Percentiles rank a stretch among this genome's conserved stretches.
These are phyloP conservation scores for Ganoderma sinense DNA, from an alignment of 1,284 basidiomycete genomes.

Conservation along the genomic window DNA sequence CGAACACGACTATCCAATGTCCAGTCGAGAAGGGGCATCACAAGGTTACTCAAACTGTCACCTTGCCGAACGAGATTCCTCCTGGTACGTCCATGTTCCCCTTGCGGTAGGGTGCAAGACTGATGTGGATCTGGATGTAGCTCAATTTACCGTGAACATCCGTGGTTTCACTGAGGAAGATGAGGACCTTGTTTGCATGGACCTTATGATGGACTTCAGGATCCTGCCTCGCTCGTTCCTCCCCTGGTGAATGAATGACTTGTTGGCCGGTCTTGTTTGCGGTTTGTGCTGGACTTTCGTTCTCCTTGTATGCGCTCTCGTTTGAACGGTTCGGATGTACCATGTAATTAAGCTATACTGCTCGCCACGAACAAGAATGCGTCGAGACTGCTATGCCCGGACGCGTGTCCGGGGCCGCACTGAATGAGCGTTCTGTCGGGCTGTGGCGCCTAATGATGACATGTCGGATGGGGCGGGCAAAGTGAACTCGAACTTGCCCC, in stretches of 20 bases:
- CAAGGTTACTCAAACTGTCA: slow-evolving; percentile 79
- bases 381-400: background rate
- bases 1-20: slow-evolving; percentile 78
- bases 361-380: background rate
- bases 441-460: background rate
- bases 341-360: background rate
- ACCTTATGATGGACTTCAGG: slow-evolving; percentile 80
- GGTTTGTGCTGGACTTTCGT: background rate
- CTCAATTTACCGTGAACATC: slow-evolving; percentile 86
- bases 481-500: no score
- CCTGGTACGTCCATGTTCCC: slow-evolving; percentile 59
- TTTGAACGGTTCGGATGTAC: background rate
- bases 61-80: slow-evolving; percentile 90
- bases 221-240: slow-evolving; percentile 24
- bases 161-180: slow-evolving; percentile 82
- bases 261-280: background rate
- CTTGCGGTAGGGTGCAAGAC: background rate
- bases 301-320: background rate
- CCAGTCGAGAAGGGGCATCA: slow-evolving; percentile 80
- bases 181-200: slow-evolving; percentile 81
- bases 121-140: slow-evolving; percentile 48
- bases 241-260: slow-evolving; percentile 16
- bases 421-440: background rate
- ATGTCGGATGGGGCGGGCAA: background rate
- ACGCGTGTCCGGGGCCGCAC: background rate